A percentile compares a stretch with the other conserved stretches of the same genome.
Conservation (phyloP, 306 rosid species). For the Cicer yamashitae region DNA sequence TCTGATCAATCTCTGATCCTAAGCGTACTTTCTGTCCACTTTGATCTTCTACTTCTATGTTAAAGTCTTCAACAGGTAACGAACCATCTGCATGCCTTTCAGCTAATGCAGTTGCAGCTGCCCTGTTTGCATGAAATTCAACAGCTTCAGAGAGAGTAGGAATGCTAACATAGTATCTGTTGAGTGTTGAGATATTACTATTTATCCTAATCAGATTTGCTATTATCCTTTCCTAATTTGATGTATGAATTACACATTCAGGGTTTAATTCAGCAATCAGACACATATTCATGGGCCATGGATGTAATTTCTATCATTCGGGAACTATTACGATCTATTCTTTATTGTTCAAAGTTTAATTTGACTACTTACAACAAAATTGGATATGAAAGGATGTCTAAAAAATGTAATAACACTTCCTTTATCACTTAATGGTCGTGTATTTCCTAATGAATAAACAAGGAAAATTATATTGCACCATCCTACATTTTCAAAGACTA, state of each 20-base stretch:
- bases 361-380: too few relatives aligned
- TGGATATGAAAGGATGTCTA: too few relatives aligned
- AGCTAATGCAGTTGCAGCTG: slow-evolving; percentile 72
- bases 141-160: slow-evolving; percentile 37
- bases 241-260: too few relatives aligned
- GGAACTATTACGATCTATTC: too few relatives aligned
- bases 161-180: background rate
- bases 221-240: background rate
- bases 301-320: too few relatives aligned
- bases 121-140: slow-evolving; percentile 54
- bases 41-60: slow-evolving; percentile 88
- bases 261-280: too few relatives aligned
- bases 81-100: slow-evolving; percentile 81
- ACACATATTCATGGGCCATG: too few relatives aligned
- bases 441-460: too few relatives aligned
- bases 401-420: too few relatives aligned
- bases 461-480: background rate
- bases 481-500: background rate
- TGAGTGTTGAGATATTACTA: background rate
- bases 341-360: too few relatives aligned
- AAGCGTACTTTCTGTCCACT: slow-evolving; percentile 78
- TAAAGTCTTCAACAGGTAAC: slow-evolving; percentile 78
- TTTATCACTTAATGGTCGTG: too few relatives aligned
- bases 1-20: slow-evolving; percentile 82
- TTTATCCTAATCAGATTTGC: background rate